Evolutionary conservation across 176 grass and related monocot genomes (phyloP).

Genomic region (Guadua angustifolia): DNA sequence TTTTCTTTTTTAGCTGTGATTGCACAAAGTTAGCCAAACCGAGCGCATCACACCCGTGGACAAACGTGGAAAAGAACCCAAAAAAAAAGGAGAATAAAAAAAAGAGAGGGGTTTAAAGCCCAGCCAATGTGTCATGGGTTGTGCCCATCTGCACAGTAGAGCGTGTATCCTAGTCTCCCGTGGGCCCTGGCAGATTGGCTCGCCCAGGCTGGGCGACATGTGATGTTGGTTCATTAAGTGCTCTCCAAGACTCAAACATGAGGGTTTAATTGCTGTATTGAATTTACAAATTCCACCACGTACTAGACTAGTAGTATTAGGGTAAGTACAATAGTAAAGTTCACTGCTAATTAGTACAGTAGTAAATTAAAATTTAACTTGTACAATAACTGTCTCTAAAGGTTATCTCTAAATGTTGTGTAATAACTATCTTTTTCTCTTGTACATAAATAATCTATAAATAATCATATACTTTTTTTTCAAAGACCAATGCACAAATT

Average conservation of each 20-base stretch:
- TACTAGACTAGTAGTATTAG: no score
- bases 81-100: neutral
- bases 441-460: no score
- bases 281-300: neutral
- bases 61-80: neutral
- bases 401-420: no score
- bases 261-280: neutral
- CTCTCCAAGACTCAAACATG: neutral
- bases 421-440: no score
- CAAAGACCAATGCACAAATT: no score
- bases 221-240: slow-evolving; percentile 49
- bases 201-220: slow-evolving; percentile 43
- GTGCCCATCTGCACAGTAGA: neutral
- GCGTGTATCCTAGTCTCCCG: neutral
- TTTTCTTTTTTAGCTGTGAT: neutral
- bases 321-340: no score
- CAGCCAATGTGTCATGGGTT: no score
- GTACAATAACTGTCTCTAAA: no score
- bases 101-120: no score
- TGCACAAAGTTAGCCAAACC: neutral
- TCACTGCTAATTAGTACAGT: no score
- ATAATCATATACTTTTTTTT: no score
- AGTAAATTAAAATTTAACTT: no score
- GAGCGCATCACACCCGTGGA: slow-evolving; percentile 23
- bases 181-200: slow-evolving; percentile 26